These are phyloP conservation scores for Calonectria pteridis DNA, from an alignment of 2,329 filamentous ascomycete genomes.

Conservation along the genomic window DNA sequence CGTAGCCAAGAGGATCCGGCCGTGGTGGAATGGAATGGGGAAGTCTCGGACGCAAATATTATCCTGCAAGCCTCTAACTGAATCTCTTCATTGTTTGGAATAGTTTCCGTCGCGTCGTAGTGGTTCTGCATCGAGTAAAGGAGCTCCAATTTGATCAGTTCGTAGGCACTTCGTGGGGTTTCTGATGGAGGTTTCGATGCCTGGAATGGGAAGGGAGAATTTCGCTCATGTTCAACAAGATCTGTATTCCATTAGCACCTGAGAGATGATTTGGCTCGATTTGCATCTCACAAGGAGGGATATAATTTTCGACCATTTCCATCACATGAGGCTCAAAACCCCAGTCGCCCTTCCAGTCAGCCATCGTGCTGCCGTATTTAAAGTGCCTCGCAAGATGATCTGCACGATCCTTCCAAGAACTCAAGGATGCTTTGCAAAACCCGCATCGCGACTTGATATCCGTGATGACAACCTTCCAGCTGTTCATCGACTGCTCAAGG, in stretches of 20 bases:
- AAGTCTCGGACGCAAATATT: neutral
- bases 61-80: neutral
- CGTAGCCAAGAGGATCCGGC: neutral
- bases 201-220: neutral
- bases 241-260: neutral
- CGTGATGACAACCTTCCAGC: conserved; percentile 44
- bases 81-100: neutral
- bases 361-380: conserved; percentile 38
- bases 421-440: conserved; percentile 42
- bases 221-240: neutral
- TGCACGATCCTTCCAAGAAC: conserved; percentile 43
- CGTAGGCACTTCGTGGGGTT: neutral
- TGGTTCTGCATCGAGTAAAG: neutral
- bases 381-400: conserved; percentile 46
- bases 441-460: conserved; percentile 46
- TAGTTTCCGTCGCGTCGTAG: neutral
- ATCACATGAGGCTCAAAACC: conserved; percentile 34
- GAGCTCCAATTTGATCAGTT: neutral
- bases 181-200: neutral
- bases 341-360: conserved; percentile 41
- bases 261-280: neutral
- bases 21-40: neutral
- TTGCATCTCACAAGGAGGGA: neutral
- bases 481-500: conserved; percentile 51
- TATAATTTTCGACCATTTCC: neutral